Evolutionary conservation across 177 flowering plant species (phyloP), one percentile per base, ranked within the genome.

Genomic region (Telopea speciosissima): DNA sequence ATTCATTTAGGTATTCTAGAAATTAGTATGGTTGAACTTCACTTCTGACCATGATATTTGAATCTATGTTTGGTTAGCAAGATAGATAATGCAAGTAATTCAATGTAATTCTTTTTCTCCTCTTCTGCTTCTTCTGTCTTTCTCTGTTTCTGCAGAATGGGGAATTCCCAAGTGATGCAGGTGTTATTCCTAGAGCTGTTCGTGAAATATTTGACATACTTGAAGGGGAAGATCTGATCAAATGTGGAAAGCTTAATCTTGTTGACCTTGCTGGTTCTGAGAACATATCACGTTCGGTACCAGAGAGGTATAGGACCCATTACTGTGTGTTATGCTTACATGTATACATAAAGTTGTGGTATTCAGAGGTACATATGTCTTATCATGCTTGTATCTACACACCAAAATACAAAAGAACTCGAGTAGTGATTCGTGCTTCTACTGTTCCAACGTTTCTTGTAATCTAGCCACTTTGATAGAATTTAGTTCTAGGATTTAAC

Each of bases 251-350:
- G 81, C 91, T 96, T 67, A 96, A 96, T 79, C 96, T 96, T 70
- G 99, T 96, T 60, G 99, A 96, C 75, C 97, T 96, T 75, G 98
- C 99, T 81, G 99, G 99, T 68, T 93, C 99, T n/a, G 99, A 96
- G 88, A 96, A 96, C 74, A 93, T 96, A 75, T 96, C 98, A 14
- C 93, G 98, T 61, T 96, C 99, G 98, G 98, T 76, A 98, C 98
- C n/a, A 85, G 92, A 85, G 99, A 96, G 93, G 99, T 91, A 81
- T 64, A 44, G 28, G 3, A 36, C 40, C n/a, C 40, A 8, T 5
- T 36, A 36, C 40, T 3, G 6, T 36, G 40, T 36, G 40, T 21
- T 13, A 21, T 62, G 36, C 66, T 70, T 19, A 2, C 28, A 25
- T 12, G 8, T 25, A 62, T 25, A 24, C 13, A 14, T 26, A n/a